Conservation (phyloP, 805 yeast species). For the Candida silvatica region DNA sequence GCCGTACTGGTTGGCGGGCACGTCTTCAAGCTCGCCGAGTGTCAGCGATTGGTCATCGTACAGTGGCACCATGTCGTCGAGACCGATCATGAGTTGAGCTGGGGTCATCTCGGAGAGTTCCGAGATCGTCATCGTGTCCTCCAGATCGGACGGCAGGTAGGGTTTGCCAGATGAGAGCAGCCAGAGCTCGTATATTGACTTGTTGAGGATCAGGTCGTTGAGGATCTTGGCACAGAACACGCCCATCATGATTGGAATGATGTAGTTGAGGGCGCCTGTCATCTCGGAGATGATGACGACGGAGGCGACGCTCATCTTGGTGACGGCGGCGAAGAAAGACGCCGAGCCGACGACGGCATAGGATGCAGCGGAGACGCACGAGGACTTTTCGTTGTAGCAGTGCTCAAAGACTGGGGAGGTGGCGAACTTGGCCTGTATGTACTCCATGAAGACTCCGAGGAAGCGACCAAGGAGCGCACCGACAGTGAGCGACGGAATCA, state of each 20-base stretch:
- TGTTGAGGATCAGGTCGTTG: conserved; percentile 46
- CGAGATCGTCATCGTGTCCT: conserved; percentile 20
- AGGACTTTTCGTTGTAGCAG: conserved; percentile 30
- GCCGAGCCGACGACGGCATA: conserved; percentile 89
- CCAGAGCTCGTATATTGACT: conserved; percentile 56
- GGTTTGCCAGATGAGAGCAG: conserved; percentile 31
- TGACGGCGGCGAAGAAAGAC: conserved; percentile 70
- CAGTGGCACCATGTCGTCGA: conserved; percentile 21
- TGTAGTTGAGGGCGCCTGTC: conserved; percentile 80
- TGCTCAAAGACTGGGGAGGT: conserved; percentile 28
- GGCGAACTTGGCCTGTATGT: conserved; percentile 31
- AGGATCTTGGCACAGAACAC: conserved; percentile 68
- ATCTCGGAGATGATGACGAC: conserved; percentile 78
- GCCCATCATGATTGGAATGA: conserved; percentile 78
- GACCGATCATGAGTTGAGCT: conserved; percentile 26
- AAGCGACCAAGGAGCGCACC: conserved; percentile 56
- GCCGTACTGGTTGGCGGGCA: conserved; percentile 25
- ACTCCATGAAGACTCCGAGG: conserved; percentile 43
- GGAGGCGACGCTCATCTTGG: conserved; percentile 70
- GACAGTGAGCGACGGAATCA: conserved; percentile 54
- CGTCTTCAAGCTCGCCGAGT: conserved; percentile 17
- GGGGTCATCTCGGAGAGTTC: conserved; percentile 31
- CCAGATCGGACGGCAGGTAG: conserved; percentile 31
- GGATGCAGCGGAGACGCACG: conserved; percentile 75
- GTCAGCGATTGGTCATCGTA: conserved; percentile 23